These are phyloP conservation scores for Barbatosphaeria neglecta DNA, from an alignment of 495 filamentous ascomycete genomes.

Conservation along the genomic window DNA sequence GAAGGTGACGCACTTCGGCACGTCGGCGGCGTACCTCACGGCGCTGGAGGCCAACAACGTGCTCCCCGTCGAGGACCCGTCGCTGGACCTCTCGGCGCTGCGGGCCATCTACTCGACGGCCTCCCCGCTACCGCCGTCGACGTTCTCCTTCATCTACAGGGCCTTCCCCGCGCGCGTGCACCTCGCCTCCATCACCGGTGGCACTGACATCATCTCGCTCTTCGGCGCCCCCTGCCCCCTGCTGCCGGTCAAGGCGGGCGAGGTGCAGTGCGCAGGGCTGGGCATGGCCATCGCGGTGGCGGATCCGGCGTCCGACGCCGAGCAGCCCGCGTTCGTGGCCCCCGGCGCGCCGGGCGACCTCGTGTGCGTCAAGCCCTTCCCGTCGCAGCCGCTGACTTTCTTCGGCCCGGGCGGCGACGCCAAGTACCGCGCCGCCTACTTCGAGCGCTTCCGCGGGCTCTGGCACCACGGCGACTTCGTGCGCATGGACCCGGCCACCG, in stretches of 20 bases:
- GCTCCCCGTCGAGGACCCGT: constrained; percentile 43
- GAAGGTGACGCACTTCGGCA: constrained; percentile 80
- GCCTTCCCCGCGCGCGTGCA: constrained; percentile 67
- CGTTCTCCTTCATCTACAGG: constrained; percentile 77
- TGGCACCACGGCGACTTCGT: constrained; percentile 98
- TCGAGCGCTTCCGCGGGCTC: constrained; percentile 59
- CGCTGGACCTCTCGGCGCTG: constrained; percentile 44
- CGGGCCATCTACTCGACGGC: constrained; percentile 87
- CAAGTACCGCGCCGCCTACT: constrained; percentile 75
- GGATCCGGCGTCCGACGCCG: constrained; percentile 43
- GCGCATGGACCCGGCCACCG: constrained; percentile 58
- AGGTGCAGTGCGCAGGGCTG: constrained; percentile 82
- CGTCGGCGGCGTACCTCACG: constrained; percentile 85
- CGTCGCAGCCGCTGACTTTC: constrained; percentile 81
- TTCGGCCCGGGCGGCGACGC: constrained; percentile 61
- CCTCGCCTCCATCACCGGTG: constrained; percentile 75
- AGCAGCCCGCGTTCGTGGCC: constrained; percentile 25
- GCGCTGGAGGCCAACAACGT: constrained; percentile 73
- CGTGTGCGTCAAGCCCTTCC: constrained; percentile 78
- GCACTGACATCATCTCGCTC: constrained; percentile 88
- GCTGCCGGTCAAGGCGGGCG: constrained; percentile 73
- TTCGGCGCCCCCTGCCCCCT: constrained; percentile 82
- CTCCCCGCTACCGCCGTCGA: constrained; percentile 81
- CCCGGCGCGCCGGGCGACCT: constrained; percentile 74
- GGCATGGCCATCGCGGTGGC: constrained; percentile 82